A percentile compares a stretch with the other conserved stretches of the same genome.
These are phyloP conservation scores for Skeletonema costatum DNA, from an alignment of 108 stramenopile genomes.

Conservation along the genomic window DNA sequence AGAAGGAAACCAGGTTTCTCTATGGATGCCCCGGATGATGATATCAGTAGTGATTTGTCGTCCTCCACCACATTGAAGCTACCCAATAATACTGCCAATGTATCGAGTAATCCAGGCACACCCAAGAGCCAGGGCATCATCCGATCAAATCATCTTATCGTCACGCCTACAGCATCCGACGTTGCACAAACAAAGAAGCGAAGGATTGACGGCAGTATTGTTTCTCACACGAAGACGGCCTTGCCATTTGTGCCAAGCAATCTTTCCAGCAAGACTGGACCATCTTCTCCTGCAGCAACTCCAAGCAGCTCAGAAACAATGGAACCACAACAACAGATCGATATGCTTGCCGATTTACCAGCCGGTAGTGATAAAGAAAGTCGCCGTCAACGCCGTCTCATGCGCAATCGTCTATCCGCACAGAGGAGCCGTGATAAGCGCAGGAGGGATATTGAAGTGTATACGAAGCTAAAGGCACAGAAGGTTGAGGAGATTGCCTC, in stretches of 20 bases:
- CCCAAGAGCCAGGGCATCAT: background rate
- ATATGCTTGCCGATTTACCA: background rate
- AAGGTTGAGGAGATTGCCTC: slow-evolving; percentile 3
- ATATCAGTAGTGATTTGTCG: background rate
- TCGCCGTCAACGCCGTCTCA: background rate
- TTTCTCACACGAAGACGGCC: background rate
- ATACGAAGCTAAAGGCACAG: background rate
- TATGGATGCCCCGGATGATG: background rate
- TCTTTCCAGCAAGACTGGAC: background rate
- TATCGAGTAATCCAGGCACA: background rate
- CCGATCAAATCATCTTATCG: background rate
- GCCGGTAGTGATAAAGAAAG: background rate
- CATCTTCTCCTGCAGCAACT: background rate
- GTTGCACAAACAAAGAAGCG: background rate
- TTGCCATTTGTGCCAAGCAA: background rate
- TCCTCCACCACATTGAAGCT: background rate
- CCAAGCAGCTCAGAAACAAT: background rate
- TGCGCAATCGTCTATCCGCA: slow-evolving; percentile 9
- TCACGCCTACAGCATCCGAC: background rate
- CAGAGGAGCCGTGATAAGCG: slow-evolving; percentile 5
- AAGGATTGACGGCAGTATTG: background rate
- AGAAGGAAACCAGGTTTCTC: background rate
- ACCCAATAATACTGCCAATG: background rate
- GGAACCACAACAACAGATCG: background rate
- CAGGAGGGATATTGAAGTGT: background rate